Evolutionary conservation across 73 alveolate genomes (phyloP), one percentile per base, ranked within the genome.

Genomic region (Paramecium pentaurelia): DNA sequence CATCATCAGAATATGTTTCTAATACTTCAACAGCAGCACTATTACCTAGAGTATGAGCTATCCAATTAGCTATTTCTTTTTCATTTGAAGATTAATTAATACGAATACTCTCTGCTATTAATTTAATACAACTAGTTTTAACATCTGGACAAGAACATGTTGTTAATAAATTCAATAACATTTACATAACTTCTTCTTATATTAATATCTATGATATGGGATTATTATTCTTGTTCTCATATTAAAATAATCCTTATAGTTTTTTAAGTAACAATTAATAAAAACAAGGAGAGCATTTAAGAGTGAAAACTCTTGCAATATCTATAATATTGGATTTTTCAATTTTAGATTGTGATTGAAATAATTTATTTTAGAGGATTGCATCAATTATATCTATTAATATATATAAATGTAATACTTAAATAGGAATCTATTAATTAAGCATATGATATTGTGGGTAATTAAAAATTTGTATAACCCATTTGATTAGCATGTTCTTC

Each of bases 91-190:
- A 80, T 80, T 80, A 18, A 45, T 49, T 80, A 2, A 80, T 25
- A 20, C 91, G 20, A 8, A 80, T 80, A 44, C 64, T 44, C 30
- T 80, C 91, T 45, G 91, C 71, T 28, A 80, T 45, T 12, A 80
- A 80, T 47, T 80, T 80, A 8, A 80, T 80, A 27, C 91, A 80
- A 80, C 91, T 80, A 11, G 91, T 80, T 47, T 80, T 80, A 6
- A 80, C 91, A 80, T 80, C 91, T 44, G 91, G 91, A 47, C 91
- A 80, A 4, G 75, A 80, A 20, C 91, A 80, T 44, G 91, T 80
- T 40, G 91, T 80, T 27, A 80, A 25, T 47, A 80, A 47, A 36
- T 80, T 80, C 27, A 80, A 49, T 45, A 80, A 12, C 91, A 80
- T 80, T 25, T 80, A n/a, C 91, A 80, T 80, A 1, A 49, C 58